phyloP scores from a whole-genome alignment of 805 yeast genomes.

The Wickerhamomyces canadensis region DNA sequence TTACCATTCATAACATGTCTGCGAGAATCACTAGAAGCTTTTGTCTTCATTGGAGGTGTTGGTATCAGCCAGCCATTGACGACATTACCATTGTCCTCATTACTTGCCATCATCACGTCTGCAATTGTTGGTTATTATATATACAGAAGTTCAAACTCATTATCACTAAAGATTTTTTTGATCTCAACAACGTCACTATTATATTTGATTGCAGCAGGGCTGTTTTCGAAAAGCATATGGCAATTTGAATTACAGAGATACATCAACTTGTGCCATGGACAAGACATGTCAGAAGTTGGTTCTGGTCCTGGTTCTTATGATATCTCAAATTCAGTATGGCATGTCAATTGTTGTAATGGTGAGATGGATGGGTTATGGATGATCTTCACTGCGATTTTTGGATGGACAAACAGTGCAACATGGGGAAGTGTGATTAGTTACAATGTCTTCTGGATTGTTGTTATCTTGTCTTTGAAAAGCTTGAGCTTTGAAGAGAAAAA shows the following conservation, averaged over 20 bases:
- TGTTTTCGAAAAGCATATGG: constrained; percentile 87
- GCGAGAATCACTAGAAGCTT: constrained; percentile 89
- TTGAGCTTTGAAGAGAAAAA: constrained; percentile 48
- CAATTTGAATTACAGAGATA: constrained; percentile 75
- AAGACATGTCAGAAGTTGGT: constrained; percentile 83
- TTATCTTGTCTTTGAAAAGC: constrained; percentile 37
- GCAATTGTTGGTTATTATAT: constrained; percentile 56
- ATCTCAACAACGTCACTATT: constrained; percentile 73
- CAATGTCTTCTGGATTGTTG: constrained; percentile 58
- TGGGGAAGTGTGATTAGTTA: constrained; percentile 80
- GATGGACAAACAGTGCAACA: constrained; percentile 94
- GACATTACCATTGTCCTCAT: constrained; percentile 59
- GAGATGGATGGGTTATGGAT: constrained; percentile 91
- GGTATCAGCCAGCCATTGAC: constrained; percentile 66
- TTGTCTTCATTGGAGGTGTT: constrained; percentile 86
- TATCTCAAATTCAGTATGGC: constrained; percentile 78
- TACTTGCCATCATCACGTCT: constrained; percentile 56
- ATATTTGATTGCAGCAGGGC: constrained; percentile 81
- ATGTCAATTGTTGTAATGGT: constrained; percentile 91
- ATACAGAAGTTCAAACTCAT: constrained; percentile 73
- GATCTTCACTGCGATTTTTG: constrained; percentile 81
- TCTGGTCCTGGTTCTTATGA: constrained; percentile 94
- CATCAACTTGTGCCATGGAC: constrained; percentile 70
- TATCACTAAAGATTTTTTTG: constrained; percentile 70
- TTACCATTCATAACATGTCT: constrained; percentile 82